Base-by-base conservation (phyloP, 179 eudicot species). In the Actinidia chinensis region DNA sequence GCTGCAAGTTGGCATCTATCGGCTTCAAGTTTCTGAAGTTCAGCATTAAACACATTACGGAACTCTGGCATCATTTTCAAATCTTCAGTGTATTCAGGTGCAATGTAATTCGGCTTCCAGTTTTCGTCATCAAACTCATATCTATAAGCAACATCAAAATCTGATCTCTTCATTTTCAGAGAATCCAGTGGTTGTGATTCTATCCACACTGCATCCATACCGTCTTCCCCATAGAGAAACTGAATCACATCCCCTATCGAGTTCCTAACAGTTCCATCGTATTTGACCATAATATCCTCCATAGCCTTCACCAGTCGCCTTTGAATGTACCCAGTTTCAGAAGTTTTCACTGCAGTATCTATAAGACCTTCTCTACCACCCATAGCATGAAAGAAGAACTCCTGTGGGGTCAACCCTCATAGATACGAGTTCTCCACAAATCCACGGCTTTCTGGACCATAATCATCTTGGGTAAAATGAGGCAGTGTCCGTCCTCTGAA, bases 401-500 rank as follows among this genome's bases (percentile, higher is more conserved):
- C 99, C 66, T 97, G 98, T 5, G 99, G 99, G 71, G 97, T 94
- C 83, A 97, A 83, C 20, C 99, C 99, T 77, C 99, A 85, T 18
- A 97, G 83, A 83, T 97, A 97, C 8, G 98, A 97, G 77, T 97
- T 97, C 86, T 97, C 99, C 85, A 94, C 99, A 86, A 97, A 97
- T 33, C 99, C 99, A 88, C 97, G 99, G 86, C 97, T 92, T 82
- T 97, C 99, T n/a, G 99, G 99, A 58, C 99, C 99, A 80, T 83
- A 91, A 80, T 97, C 98, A 82, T 97, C 99, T 86, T 92, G 95
- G 1, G 97, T 92, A 85, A 97, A 97, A 86, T 97, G 99, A 73
- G 99, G 99, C 79, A 95, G 89, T 15, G 98, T 90, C 52, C 98
- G 91, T 73, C 87, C 94, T 66, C 85, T 86, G 81, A 97, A 97